Evolutionary conservation across 1,139 yeast species (phyloP).

Genomic region (Tardiomyces depauwii): DNA sequence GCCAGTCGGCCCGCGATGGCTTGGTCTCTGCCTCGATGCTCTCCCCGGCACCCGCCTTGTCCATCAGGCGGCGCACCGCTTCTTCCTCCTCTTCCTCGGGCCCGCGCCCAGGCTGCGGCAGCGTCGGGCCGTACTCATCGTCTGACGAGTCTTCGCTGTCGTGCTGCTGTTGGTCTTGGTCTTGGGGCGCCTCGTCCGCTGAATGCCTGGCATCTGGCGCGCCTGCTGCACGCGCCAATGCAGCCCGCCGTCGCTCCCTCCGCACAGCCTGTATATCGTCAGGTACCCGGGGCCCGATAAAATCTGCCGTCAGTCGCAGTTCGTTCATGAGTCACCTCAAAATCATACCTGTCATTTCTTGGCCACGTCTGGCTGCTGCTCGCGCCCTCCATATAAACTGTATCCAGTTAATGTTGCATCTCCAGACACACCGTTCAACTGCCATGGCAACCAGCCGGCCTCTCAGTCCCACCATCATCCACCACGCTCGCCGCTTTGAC

Average conservation of each 20-base stretch:
- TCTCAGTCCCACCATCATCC: no score
- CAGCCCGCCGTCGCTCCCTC: slow-evolving; percentile 1
- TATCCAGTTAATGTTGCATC: no score
- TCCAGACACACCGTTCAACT: no score
- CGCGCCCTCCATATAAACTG: no score
- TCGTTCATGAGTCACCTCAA: no score
- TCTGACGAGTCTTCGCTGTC: not conserved
- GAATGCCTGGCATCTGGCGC: no score
- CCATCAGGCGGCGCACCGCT: not conserved
- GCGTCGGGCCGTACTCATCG: not conserved
- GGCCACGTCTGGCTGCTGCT: no score
- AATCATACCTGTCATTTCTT: no score
- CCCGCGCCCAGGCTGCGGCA: not conserved
- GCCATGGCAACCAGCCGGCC: no score
- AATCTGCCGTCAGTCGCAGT: not conserved
- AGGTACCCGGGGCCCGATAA: slow-evolving; percentile 10
- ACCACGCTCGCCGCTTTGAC: no score
- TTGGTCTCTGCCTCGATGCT: not conserved
- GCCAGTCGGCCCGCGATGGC: not conserved
- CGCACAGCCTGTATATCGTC: slow-evolving; percentile 5
- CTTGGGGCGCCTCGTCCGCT: no score
- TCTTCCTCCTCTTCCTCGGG: not conserved
- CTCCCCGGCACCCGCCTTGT: not conserved
- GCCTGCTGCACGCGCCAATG: not conserved
- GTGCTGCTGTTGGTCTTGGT: not conserved